phyloP scores from a whole-genome alignment of 1,284 basidiomycete species.

The Leucoagaricus sp. region DNA sequence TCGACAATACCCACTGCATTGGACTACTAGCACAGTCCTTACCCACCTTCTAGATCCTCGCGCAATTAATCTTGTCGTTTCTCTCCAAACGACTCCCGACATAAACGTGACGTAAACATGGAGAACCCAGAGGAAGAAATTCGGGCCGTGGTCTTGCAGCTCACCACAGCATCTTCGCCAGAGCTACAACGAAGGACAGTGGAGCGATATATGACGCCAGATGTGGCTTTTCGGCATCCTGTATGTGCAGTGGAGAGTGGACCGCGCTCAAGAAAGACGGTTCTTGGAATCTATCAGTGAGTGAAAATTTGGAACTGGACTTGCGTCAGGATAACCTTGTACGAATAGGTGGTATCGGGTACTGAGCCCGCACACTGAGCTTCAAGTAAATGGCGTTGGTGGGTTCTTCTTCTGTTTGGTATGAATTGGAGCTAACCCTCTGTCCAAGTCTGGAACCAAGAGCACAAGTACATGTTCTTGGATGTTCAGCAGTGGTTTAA shows the following conservation, averaged over 20 bases:
- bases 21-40: too few species aligned
- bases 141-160: conserved; percentile 38
- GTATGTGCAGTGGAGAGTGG: conserved; percentile 46
- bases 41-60: not conserved
- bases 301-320: too few species aligned
- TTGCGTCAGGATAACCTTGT: too few species aligned
- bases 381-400: conserved; percentile 46
- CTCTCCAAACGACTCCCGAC: too few species aligned
- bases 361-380: conserved; percentile 48
- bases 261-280: conserved; percentile 46
- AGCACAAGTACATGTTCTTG: conserved; percentile 40
- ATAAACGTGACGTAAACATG: conserved; percentile 45
- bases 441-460: conserved; percentile 41
- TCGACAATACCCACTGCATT: too few species aligned
- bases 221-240: conserved; percentile 58
- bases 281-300: conserved; percentile 58
- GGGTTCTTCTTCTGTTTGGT: conserved; percentile 22
- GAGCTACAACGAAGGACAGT: conserved; percentile 51
- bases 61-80: too few species aligned
- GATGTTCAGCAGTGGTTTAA: conserved; percentile 56
- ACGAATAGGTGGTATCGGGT: conserved; percentile 57
- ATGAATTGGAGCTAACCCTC: not conserved
- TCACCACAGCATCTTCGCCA: conserved; percentile 47
- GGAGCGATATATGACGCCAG: conserved; percentile 47
- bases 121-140: conserved; percentile 56